phyloP scores from a whole-genome alignment of 73 alveolate species.

The Symbiodinium pilosum region DNA sequence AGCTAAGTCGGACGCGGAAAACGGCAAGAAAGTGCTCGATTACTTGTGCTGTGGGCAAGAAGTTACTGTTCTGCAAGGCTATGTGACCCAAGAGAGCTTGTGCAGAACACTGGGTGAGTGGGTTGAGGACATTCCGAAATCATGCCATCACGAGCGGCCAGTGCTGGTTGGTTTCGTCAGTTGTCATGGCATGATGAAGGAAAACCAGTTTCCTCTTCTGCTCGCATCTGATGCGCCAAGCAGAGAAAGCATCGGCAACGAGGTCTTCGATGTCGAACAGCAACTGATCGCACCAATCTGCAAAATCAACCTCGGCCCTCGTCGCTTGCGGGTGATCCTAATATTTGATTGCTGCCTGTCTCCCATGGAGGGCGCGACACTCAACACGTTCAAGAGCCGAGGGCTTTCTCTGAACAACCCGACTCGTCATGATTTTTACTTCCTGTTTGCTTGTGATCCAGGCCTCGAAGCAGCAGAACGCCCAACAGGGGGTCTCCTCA shows the following conservation, averaged over 20 bases:
- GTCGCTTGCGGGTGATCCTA: not conserved
- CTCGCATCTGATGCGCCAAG: not conserved
- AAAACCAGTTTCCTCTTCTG: not conserved
- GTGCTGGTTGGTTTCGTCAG: not conserved
- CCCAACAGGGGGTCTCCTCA: not conserved
- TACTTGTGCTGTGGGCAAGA: not conserved
- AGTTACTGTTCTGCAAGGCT: not conserved
- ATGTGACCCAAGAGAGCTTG: not conserved
- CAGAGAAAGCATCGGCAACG: not conserved
- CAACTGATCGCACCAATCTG: not conserved
- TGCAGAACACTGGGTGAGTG: not conserved
- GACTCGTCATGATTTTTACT: not conserved
- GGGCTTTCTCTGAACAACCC: not conserved
- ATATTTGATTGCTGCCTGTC: not conserved
- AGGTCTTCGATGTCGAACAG: not conserved
- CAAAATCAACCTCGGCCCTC: not conserved
- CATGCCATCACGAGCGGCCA: not conserved
- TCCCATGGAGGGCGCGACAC: not conserved
- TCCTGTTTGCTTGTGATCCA: not conserved
- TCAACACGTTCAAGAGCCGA: not conserved
- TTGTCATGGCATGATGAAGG: not conserved
- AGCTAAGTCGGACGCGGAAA: not conserved
- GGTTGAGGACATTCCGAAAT: not conserved
- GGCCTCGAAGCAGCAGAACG: not conserved
- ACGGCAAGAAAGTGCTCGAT: not conserved